A percentile compares a stretch with the other conserved stretches of the same genome.
phyloP scores from a whole-genome alignment of 805 yeast genomes.

The Nakazawaea molendinolei region DNA sequence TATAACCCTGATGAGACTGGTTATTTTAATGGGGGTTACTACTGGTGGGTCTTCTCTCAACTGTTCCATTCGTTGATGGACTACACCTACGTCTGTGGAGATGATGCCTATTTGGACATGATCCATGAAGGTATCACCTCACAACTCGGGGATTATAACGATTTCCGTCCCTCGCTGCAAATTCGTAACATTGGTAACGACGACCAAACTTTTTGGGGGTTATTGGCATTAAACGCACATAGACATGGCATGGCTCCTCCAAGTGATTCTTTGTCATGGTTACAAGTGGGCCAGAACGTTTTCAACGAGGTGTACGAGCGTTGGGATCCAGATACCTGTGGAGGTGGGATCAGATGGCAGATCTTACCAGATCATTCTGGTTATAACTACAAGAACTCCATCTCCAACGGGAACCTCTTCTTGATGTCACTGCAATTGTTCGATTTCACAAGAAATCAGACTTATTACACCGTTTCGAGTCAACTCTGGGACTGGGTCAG shows the following conservation, averaged over 20 bases:
- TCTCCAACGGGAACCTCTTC: constrained; percentile 60
- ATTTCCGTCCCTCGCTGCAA: constrained; percentile 58
- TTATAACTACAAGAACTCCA: constrained; percentile 55
- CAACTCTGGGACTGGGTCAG: constrained; percentile 52
- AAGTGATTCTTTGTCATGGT: constrained; percentile 37
- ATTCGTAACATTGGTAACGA: constrained; percentile 67
- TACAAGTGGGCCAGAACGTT: constrained; percentile 49
- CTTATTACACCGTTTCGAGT: constrained; percentile 46
- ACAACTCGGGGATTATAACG: constrained; percentile 37
- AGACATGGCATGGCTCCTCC: constrained; percentile 51
- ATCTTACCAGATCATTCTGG: constrained; percentile 56
- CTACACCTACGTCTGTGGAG: constrained; percentile 32
- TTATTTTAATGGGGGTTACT: constrained; percentile 37
- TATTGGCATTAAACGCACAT: constrained; percentile 56
- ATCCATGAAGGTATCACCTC: constrained; percentile 34
- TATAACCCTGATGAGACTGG: constrained; percentile 36
- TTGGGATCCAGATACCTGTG: constrained; percentile 51
- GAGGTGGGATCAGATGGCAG: constrained; percentile 70
- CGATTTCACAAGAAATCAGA: constrained; percentile 43
- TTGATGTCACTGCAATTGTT: constrained; percentile 60
- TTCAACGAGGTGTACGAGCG: constrained; percentile 50
- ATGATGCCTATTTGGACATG: constrained; percentile 23
- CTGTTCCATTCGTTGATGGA: constrained; percentile 42
- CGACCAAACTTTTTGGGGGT: constrained; percentile 68
- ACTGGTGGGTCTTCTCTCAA: constrained; percentile 50